These are phyloP conservation scores for Phaeolepiota aurea DNA, from an alignment of 768 basidiomycete genomes.

Conservation along the genomic window DNA sequence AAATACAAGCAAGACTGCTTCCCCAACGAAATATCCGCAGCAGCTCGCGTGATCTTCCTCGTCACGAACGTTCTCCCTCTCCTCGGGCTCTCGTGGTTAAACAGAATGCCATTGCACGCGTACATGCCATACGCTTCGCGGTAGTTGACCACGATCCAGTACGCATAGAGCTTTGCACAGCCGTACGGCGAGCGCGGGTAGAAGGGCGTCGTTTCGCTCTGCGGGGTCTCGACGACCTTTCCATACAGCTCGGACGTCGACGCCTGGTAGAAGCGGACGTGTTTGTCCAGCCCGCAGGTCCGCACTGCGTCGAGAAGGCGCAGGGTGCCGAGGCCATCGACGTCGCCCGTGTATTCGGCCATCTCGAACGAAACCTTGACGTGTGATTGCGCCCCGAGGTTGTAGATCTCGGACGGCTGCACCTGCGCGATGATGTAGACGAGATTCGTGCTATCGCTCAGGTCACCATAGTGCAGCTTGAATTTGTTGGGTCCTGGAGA, in stretches of 20 bases:
- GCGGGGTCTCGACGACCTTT: conserved; percentile 92
- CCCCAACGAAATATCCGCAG: conserved; percentile 83
- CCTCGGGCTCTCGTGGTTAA: conserved; percentile 97
- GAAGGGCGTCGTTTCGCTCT: conserved; percentile 94
- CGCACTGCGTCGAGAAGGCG: conserved; percentile 94
- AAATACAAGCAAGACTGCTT: conserved; percentile 90
- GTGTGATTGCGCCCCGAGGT: conserved; percentile 95
- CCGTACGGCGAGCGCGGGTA: conserved; percentile 98
- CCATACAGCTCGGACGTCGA: conserved; percentile 97
- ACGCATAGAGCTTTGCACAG: conserved; percentile 89
- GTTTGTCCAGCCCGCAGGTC: conserved; percentile 89
- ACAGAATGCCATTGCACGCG: conserved; percentile 94
- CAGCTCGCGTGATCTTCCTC: conserved; percentile 88
- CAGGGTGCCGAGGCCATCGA: conserved; percentile 91
- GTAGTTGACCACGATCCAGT: conserved; percentile 89
- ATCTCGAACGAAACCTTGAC: conserved; percentile 99
- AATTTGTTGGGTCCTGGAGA: conserved; percentile 61
- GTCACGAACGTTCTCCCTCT: conserved; percentile 95
- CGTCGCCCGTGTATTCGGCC: conserved; percentile 98
- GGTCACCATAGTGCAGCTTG: conserved; percentile 85
- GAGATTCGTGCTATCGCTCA: conserved; percentile 94
- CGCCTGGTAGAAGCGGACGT: conserved; percentile 94
- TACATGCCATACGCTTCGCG: conserved; percentile 95
- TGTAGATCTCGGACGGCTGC: conserved; percentile 94
- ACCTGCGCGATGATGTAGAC: conserved; percentile 95